These are phyloP conservation scores for Candida qinlingensis DNA, from an alignment of 805 yeast species.

Conservation along the genomic window DNA sequence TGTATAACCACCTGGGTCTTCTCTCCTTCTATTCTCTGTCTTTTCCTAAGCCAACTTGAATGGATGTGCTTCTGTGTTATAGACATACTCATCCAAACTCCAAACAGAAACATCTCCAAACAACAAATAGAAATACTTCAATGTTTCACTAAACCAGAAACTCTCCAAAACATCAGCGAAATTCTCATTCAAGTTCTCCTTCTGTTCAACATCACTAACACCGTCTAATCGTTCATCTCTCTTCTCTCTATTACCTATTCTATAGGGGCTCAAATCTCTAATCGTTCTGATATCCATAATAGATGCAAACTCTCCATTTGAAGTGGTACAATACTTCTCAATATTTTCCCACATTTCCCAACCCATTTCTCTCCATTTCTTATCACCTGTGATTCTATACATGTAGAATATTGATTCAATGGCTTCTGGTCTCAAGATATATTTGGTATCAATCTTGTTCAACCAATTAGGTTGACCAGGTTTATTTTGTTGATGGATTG, in stretches of 20 bases:
- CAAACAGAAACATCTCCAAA: conserved; percentile 38
- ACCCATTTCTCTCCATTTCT: conserved; percentile 51
- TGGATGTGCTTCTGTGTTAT: conserved; percentile 63
- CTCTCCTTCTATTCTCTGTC: not conserved
- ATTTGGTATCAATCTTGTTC: conserved; percentile 31
- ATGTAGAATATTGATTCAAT: conserved; percentile 55
- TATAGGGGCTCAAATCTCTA: not conserved
- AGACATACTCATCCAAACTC: conserved; percentile 48
- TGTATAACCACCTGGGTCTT: not conserved
- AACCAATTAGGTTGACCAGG: conserved; percentile 28
- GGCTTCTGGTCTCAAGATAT: conserved; percentile 54
- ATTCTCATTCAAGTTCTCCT: conserved; percentile 19
- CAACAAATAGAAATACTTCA: conserved; percentile 49
- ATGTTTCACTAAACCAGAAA: conserved; percentile 55
- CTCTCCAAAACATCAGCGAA: conserved; percentile 38
- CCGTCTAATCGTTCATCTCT: not conserved
- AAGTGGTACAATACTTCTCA: conserved; percentile 26
- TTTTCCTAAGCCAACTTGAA: conserved; percentile 25
- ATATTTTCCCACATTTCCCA: conserved; percentile 40
- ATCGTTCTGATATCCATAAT: conserved; percentile 32
- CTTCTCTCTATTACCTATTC: not conserved
- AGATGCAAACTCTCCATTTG: conserved; percentile 34
- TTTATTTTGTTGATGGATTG: conserved; percentile 3
- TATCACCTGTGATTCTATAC: conserved; percentile 57
- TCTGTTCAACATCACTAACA: not conserved